Percentiles rank a stretch among this genome's conserved stretches.
phyloP scores from a whole-genome alignment of 1,284 basidiomycete genomes.

The Schizophyllum commune region DNA sequence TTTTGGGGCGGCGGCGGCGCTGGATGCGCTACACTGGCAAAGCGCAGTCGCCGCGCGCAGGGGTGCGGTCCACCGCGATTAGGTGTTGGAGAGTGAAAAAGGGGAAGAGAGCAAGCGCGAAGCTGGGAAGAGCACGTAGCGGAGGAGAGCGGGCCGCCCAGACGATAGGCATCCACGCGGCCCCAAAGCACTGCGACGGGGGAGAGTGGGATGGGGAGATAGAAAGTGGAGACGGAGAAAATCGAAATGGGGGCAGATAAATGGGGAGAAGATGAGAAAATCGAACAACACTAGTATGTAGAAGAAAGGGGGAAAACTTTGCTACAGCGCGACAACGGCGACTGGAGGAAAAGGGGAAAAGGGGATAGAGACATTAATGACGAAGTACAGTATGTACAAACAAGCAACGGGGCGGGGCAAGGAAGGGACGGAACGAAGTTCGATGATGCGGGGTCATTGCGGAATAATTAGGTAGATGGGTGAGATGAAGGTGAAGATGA shows the following conservation, averaged over 20 bases:
- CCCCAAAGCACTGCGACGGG: not conserved
- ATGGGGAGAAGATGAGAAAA: no score
- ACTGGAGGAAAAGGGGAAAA: not conserved
- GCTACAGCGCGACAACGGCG: not conserved
- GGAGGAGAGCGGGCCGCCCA: not conserved
- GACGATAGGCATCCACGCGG: not conserved
- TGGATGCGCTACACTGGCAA: no score
- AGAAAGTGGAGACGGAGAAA: no score
- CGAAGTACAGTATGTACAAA: conserved; percentile 1
- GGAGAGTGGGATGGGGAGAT: not conserved
- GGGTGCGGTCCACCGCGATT: no score
- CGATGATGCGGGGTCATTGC: not conserved
- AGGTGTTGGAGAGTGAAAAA: not conserved
- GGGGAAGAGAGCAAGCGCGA: not conserved
- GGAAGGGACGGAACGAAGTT: conserved; percentile 6
- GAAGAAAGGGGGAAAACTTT: not conserved
- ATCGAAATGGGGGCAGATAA: no score
- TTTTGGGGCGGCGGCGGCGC: not conserved
- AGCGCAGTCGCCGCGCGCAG: not conserved
- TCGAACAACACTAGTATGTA: not conserved
- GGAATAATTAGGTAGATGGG: no score
- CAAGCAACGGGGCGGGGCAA: not conserved
- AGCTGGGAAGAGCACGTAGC: not conserved
- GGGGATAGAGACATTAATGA: not conserved
- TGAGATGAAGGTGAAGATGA: not conserved